A percentile compares a stretch with the other conserved stretches of the same genome.
phyloP scores from a whole-genome alignment of 1,284 basidiomycete genomes.

The Tilletia indica region DNA sequence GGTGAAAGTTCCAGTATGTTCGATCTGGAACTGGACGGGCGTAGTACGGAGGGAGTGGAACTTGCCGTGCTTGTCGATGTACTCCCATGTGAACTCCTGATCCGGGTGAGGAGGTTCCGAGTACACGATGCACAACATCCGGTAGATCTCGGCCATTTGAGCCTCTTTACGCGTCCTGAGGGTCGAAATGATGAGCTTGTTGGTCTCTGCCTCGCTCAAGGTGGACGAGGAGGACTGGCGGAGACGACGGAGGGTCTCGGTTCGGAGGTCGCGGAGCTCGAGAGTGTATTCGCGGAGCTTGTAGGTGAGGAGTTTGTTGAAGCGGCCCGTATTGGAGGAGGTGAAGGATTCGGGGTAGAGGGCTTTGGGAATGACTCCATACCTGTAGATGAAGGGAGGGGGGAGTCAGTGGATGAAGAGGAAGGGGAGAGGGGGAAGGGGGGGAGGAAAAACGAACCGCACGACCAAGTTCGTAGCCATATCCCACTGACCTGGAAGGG shows the following conservation, averaged over 20 bases:
- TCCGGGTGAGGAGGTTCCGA: slow-evolving; percentile 56
- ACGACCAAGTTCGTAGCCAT: slow-evolving; percentile 77
- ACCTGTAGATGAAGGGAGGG: slow-evolving; percentile 24
- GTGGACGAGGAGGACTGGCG: slow-evolving; percentile 42
- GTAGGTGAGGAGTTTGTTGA: slow-evolving; percentile 78
- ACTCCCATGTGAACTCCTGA: slow-evolving; percentile 45
- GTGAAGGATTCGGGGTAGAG: slow-evolving; percentile 83
- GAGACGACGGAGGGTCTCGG: slow-evolving; percentile 52
- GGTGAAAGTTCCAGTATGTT: slow-evolving; percentile 59
- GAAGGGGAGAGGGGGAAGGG: too few relatives aligned
- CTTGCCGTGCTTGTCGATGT: slow-evolving; percentile 75
- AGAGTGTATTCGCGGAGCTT: slow-evolving; percentile 88
- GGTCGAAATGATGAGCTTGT: slow-evolving; percentile 34
- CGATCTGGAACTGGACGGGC: slow-evolving; percentile 67
- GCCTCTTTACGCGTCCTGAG: slow-evolving; percentile 70
- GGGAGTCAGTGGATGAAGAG: neutral
- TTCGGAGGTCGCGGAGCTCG: slow-evolving; percentile 69
- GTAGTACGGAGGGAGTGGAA: slow-evolving; percentile 72
- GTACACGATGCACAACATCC: slow-evolving; percentile 78
- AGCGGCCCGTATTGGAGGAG: slow-evolving; percentile 70
- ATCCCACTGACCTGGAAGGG: slow-evolving; percentile 60
- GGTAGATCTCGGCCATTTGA: slow-evolving; percentile 79
- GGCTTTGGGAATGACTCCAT: slow-evolving; percentile 60
- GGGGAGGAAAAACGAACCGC: too few relatives aligned
- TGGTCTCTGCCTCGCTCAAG: slow-evolving; percentile 26